phyloP scores from a whole-genome alignment of 495 filamentous ascomycete genomes.

The Neurospora sp. region DNA sequence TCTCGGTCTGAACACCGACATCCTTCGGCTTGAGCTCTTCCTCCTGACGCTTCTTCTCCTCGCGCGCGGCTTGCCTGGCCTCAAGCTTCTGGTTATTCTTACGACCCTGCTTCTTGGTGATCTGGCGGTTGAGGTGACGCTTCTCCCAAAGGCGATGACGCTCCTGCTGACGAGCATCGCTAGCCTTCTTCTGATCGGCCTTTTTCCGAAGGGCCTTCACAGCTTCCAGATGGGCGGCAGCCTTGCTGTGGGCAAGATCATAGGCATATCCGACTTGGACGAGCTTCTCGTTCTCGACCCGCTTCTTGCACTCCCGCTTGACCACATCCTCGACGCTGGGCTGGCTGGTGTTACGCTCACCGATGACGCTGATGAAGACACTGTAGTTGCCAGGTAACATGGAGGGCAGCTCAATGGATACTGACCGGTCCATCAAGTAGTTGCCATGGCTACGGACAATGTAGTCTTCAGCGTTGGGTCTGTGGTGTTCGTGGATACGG shows the following conservation, averaged over 20 bases:
- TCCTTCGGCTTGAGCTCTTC: slow-evolving; percentile 33
- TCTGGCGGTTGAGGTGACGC: slow-evolving; percentile 35
- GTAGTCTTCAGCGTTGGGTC: slow-evolving; percentile 73
- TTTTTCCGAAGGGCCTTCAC: slow-evolving; percentile 44
- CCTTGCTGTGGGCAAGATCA: slow-evolving; percentile 84
- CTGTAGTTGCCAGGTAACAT: slow-evolving; percentile 75
- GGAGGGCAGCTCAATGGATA: slow-evolving; percentile 37
- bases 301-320: slow-evolving; percentile 50
- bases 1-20: slow-evolving; percentile 28
- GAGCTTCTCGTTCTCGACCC: slow-evolving; percentile 67
- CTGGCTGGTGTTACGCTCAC: slow-evolving; percentile 43
- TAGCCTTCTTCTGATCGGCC: slow-evolving; percentile 40
- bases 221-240: slow-evolving; percentile 48
- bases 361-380: slow-evolving; percentile 73
- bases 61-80: slow-evolving; percentile 22
- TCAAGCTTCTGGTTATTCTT: slow-evolving; percentile 31
- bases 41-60: slow-evolving; percentile 28
- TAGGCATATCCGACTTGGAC: slow-evolving; percentile 77
- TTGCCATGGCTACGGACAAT: slow-evolving; percentile 75
- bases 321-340: slow-evolving; percentile 62
- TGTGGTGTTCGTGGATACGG: slow-evolving; percentile 56
- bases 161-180: slow-evolving; percentile 31
- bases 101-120: slow-evolving; percentile 36
- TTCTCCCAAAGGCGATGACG: slow-evolving; percentile 38
- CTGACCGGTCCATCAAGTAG: slow-evolving; percentile 45